A percentile compares a stretch with the other conserved stretches of the same genome.
phyloP scores from a whole-genome alignment of 169 alveolate genomes.

The Cryptosporidium tyzzeri region DNA sequence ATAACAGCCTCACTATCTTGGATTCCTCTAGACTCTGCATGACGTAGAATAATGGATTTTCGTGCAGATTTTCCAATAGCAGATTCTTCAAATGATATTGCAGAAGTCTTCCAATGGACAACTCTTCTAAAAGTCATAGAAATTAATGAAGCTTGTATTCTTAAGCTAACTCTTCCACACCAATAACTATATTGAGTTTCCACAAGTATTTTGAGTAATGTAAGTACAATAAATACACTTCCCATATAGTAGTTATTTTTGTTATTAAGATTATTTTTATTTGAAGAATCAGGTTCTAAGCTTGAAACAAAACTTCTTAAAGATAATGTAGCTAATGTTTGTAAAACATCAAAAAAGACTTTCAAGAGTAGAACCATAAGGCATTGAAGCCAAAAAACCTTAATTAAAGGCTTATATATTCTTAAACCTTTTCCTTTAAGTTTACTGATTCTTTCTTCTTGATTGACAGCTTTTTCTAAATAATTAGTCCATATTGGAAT shows the following conservation, averaged over 20 bases:
- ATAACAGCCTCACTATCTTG: conserved; percentile 74
- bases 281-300: conserved; percentile 20
- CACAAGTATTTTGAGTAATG: conserved; percentile 39
- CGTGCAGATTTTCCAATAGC: conserved; percentile 66
- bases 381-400: conserved; percentile 61
- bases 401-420: conserved; percentile 35
- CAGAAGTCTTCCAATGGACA: conserved; percentile 71
- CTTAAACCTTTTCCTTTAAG: conserved; percentile 41
- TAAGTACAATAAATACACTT: conserved; percentile 17
- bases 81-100: conserved; percentile 32
- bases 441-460: conserved; percentile 62
- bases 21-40: conserved; percentile 61
- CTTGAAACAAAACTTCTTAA: conserved; percentile 68
- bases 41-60: conserved; percentile 56
- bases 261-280: not conserved
- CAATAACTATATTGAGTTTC: conserved; percentile 72
- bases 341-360: conserved; percentile 40
- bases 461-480: conserved; percentile 54
- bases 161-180: conserved; percentile 73
- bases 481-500: conserved; percentile 35
- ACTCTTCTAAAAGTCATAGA: conserved; percentile 73
- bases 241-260: conserved; percentile 45
- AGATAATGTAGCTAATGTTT: conserved; percentile 56
- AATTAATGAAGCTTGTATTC: conserved; percentile 61
- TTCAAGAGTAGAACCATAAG: conserved; percentile 25